A percentile compares a stretch with the other conserved stretches of the same genome.
Conservation (phyloP, 2,329 filamentous ascomycete genomes). For the Penicillium sp. region DNA sequence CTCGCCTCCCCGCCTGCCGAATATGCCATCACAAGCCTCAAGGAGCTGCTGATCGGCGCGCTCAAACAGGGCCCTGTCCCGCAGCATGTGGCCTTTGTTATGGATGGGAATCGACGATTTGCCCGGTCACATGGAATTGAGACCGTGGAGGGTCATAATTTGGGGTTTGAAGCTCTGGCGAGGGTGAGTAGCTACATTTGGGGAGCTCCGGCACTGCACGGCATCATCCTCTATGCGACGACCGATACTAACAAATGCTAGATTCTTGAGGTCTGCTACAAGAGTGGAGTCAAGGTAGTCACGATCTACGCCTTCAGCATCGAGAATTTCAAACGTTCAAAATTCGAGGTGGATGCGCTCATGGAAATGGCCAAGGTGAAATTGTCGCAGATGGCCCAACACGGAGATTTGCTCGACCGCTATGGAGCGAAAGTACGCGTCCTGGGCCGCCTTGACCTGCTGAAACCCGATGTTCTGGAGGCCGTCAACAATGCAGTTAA, state of each 20-base stretch:
- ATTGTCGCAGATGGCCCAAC: conserved; percentile 83
- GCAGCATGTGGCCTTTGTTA: conserved; percentile 96
- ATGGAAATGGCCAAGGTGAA: conserved; percentile 99
- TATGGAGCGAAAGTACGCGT: conserved; percentile 88
- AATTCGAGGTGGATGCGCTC: conserved; percentile 92
- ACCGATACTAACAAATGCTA: conserved; percentile 33
- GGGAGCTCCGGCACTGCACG: background rate
- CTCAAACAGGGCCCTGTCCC: conserved; percentile 88
- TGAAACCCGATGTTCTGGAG: conserved; percentile 82
- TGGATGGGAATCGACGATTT: conserved; percentile 97
- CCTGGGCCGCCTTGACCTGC: conserved; percentile 77
- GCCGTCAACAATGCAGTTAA: conserved; percentile 83
- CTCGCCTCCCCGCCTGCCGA: conserved; percentile 86
- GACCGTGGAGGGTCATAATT: conserved; percentile 91
- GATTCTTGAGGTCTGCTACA: conserved; percentile 98
- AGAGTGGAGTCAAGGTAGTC: conserved; percentile 91
- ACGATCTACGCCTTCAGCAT: conserved; percentile 99
- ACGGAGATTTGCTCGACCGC: conserved; percentile 87
- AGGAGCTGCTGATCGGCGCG: conserved; percentile 83
- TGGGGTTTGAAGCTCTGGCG: conserved; percentile 92
- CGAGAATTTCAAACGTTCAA: conserved; percentile 96
- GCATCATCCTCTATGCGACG: background rate
- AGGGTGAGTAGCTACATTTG: conserved; percentile 57
- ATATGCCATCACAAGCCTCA: conserved; percentile 76
- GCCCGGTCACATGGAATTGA: conserved; percentile 88